Conservation (phyloP, 805 yeast genomes). For the Kluyveromyces nonfermentans region DNA sequence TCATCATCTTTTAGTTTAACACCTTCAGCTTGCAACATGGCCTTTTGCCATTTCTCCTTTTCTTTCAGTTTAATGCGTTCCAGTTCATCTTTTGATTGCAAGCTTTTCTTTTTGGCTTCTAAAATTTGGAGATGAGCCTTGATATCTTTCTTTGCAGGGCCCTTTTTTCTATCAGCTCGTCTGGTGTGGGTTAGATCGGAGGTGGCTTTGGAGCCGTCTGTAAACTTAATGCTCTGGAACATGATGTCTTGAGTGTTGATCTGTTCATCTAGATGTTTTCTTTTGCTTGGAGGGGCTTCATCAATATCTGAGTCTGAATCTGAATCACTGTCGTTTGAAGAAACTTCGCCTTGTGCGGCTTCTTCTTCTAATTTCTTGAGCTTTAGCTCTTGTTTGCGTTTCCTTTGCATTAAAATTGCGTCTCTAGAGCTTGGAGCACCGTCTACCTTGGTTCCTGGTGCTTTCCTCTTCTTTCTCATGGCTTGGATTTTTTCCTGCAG, state of each 20-base stretch:
- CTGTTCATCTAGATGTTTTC: slow-evolving; percentile 26
- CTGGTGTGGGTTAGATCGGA: slow-evolving; percentile 57
- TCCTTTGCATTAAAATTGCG: slow-evolving; percentile 62
- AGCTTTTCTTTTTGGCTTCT: slow-evolving; percentile 61
- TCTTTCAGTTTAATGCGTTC: slow-evolving; percentile 49
- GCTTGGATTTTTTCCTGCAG: slow-evolving; percentile 62
- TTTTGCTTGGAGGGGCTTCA: slow-evolving; percentile 15
- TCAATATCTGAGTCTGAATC: slow-evolving; percentile 24
- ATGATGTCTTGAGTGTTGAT: slow-evolving; percentile 40
- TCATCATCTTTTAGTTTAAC: slow-evolving; percentile 84
- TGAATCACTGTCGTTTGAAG: slow-evolving; percentile 25
- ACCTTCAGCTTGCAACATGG: slow-evolving; percentile 83
- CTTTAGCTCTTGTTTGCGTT: slow-evolving; percentile 31
- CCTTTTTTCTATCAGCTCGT: slow-evolving; percentile 44
- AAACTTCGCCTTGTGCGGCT: slow-evolving; percentile 32
- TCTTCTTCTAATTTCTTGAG: slow-evolving; percentile 31
- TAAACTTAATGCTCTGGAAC: slow-evolving; percentile 74
- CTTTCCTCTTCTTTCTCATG: slow-evolving; percentile 75
- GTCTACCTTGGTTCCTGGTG: slow-evolving; percentile 71
- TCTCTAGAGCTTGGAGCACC: slow-evolving; percentile 87
- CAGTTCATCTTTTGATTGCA: slow-evolving; percentile 52
- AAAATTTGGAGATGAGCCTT: slow-evolving; percentile 71
- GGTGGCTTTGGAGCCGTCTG: slow-evolving; percentile 71
- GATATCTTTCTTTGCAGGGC: slow-evolving; percentile 78
- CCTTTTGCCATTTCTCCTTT: slow-evolving; percentile 77